Percentiles rank a stretch among this genome's conserved stretches.
These are phyloP conservation scores for Moesziomyces antarcticus DNA, from an alignment of 1,284 basidiomycete genomes.

Conservation along the genomic window DNA sequence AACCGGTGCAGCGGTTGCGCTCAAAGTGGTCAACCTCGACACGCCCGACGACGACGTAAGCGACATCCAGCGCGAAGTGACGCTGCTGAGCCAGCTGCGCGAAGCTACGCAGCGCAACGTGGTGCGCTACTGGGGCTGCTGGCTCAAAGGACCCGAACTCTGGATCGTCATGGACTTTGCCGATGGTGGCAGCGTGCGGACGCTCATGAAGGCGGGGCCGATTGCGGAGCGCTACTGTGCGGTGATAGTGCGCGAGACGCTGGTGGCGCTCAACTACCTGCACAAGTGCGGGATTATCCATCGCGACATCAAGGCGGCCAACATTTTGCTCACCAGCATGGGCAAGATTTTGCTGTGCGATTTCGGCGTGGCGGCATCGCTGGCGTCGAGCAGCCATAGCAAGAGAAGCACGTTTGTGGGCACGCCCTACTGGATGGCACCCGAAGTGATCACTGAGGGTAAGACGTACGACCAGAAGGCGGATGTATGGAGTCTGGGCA, in stretches of 20 bases:
- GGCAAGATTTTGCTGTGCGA: conserved; percentile 43
- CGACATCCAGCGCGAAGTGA: conserved; percentile 96
- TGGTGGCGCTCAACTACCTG: conserved; percentile 51
- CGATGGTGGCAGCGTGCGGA: conserved; percentile 91
- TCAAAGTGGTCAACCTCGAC: conserved; percentile 99
- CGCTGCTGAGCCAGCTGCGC: conserved; percentile 87
- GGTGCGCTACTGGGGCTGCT: conserved; percentile 94
- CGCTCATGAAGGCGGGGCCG: conserved; percentile 79
- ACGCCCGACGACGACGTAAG: conserved; percentile 89
- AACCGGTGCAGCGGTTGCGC: conserved; percentile 86
- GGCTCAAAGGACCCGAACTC: conserved; percentile 90
- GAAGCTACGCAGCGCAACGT: conserved; percentile 83
- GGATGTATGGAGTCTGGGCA: conserved; percentile 59
- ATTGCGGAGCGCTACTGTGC: conserved; percentile 90
- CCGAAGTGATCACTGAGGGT: conserved; percentile 69
- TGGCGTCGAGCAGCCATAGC: conserved; percentile 77
- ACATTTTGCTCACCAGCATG: conserved; percentile 54
- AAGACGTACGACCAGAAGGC: conserved; percentile 55
- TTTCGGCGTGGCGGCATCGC: conserved; percentile 75
- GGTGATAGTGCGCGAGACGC: conserved; percentile 86
- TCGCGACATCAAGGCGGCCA: conserved; percentile 58
- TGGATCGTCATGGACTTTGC: conserved; percentile 99
- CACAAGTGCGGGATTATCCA: conserved; percentile 57
- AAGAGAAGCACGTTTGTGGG: conserved; percentile 54
- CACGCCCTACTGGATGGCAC: conserved; percentile 63